These are phyloP conservation scores for Amphicarpaea edgeworthii DNA, from an alignment of 306 rosid species.

Conservation along the genomic window DNA sequence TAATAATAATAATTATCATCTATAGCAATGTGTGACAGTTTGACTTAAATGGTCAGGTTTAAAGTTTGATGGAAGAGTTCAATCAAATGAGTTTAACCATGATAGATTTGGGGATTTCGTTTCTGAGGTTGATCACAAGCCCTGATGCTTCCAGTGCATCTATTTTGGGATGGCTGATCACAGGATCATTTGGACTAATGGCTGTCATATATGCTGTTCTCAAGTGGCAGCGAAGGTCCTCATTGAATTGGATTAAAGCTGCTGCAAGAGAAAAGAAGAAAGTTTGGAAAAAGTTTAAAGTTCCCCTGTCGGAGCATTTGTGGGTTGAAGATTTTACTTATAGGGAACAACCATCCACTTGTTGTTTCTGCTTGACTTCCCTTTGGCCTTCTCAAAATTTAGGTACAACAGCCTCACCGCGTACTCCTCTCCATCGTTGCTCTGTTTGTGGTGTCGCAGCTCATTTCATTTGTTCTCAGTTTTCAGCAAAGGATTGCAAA, in stretches of 20 bases:
- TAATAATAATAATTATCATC: neutral
- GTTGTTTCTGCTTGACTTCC: conserved; percentile 78
- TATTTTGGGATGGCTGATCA: conserved; percentile 67
- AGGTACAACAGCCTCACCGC: conserved; percentile 57
- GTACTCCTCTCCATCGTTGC: conserved; percentile 75
- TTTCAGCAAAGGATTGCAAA: conserved; percentile 76
- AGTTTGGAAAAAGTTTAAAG: conserved; percentile 74
- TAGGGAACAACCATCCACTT: conserved; percentile 72
- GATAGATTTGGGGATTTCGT: conserved; percentile 55
- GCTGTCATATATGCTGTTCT: conserved; percentile 66
- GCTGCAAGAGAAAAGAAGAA: conserved; percentile 80
- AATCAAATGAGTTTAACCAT: conserved; percentile 42
- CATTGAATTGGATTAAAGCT: conserved; percentile 76
- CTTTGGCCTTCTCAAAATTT: conserved; percentile 67
- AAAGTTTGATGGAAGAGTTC: conserved; percentile 33
- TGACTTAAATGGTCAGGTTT: conserved; percentile 48
- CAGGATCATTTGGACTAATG: conserved; percentile 71
- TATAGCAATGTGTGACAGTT: conserved; percentile 28
- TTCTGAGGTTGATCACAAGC: conserved; percentile 55
- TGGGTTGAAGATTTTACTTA: conserved; percentile 77
- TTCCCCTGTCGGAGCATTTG: conserved; percentile 64
- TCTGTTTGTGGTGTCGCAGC: conserved; percentile 85
- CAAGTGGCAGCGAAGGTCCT: conserved; percentile 75
- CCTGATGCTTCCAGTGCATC: conserved; percentile 54
- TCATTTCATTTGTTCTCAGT: conserved; percentile 74